Percentiles rank a stretch among this genome's conserved stretches.
These are phyloP conservation scores for Cylindrotheca closterium DNA, from an alignment of 108 stramenopile species.

Conservation along the genomic window DNA sequence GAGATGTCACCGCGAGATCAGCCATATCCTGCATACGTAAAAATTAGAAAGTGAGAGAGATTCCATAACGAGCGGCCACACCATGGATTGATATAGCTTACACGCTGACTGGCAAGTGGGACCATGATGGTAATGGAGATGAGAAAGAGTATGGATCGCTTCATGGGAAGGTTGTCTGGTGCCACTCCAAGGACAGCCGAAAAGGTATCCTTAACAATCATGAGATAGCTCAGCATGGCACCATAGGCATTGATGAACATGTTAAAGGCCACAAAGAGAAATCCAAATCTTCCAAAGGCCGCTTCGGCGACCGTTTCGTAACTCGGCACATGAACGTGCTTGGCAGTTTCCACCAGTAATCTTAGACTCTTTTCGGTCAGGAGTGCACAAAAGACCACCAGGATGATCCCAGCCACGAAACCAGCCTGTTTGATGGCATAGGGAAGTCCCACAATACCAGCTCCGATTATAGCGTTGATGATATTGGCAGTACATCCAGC, in stretches of 20 bases:
- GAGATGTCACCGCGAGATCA: conserved; percentile 69
- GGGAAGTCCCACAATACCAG: conserved; percentile 88
- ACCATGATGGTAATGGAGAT: conserved; percentile 63
- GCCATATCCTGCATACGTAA: conserved; percentile 65
- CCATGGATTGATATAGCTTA: conserved; percentile 10
- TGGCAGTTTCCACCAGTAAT: conserved; percentile 72
- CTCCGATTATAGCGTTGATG: conserved; percentile 84
- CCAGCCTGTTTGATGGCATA: conserved; percentile 83
- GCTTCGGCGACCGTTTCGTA: conserved; percentile 84
- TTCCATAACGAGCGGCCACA: not conserved
- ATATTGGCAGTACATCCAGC: conserved; percentile 77
- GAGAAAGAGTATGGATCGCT: conserved; percentile 51
- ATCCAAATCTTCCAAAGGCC: conserved; percentile 69
- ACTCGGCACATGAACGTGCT: conserved; percentile 66
- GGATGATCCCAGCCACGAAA: conserved; percentile 62
- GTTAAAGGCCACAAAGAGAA: conserved; percentile 63
- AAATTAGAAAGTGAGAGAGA: conserved; percentile 1
- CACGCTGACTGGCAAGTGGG: conserved; percentile 68
- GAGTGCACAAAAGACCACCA: conserved; percentile 55
- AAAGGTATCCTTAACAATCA: conserved; percentile 84
- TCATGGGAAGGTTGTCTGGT: conserved; percentile 36
- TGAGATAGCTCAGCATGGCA: conserved; percentile 77
- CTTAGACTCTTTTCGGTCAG: conserved; percentile 75
- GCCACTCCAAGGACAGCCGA: conserved; percentile 60
- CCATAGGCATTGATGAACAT: conserved; percentile 88